Base-by-base conservation (phyloP, 1,284 basidiomycete genomes). In the Leccinum laetum region DNA sequence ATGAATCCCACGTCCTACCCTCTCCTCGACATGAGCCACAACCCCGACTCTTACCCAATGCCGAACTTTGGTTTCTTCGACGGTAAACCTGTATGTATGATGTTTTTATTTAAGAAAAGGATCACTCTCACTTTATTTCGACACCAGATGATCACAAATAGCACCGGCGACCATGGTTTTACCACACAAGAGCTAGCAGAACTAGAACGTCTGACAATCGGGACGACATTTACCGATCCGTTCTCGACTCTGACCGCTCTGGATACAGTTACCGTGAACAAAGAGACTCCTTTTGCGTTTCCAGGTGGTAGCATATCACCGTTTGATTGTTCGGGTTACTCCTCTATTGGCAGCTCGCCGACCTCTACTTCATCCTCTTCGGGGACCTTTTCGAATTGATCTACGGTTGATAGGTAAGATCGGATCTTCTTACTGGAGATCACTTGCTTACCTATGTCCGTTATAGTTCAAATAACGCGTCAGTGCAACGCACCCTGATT, bases 191-290 rank as follows among this genome's bases (percentile, higher is more conserved):
- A 73, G 7, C 21, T 72, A 52, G 59, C 60, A 1, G 68, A 73
- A 11, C 6, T 72, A 49, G 70, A 74, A 46, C 65, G 58, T 49
- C 16, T 72, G 14, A 62, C 63, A 8, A 39, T 64, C 5, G 70
- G 39, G 32, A 55, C 68, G 35, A 62, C 62, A 6, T 72, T 75
- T 49, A 73, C 63, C 2, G 73, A 72, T 63, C 71, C 71, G 0
- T 72, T 75, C 65, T 65, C 64, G 13, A 56, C 58, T 8, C 10
- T 65, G 10, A 16, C 46, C 2, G 24, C 52, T 21, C 13, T 49
- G 46, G 7, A 49, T 49, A 49, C 46, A n/a, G 1, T 62, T 5
- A 44, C 60, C 6, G 6, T 61, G 24, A 61, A 60, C 29, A 24
- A 60, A 32, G 39, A 16, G 37, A 62, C 55, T 32, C 58, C 44